Evolutionary conservation across 1,284 basidiomycete species (phyloP), one percentile per base, ranked within the genome.

Genomic region (Trichosporon coremiiforme): DNA sequence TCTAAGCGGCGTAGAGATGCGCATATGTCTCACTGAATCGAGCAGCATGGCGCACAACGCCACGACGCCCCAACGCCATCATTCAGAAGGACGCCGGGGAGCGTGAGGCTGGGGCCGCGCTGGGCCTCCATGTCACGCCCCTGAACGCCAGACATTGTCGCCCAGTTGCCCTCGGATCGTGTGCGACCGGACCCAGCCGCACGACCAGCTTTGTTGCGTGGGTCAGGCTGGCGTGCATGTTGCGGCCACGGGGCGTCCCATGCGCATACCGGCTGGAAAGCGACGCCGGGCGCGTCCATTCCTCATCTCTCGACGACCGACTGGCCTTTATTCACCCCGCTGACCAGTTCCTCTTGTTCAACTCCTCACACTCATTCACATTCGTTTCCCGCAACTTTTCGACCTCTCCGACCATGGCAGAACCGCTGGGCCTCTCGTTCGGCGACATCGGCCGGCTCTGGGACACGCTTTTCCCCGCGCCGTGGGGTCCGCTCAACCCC

Each of bases 371-470:
- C 47, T 53, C 47, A 9, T 22, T 53, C 20, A 53, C 47, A 53
- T 53, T 22, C 47, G 20, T 53, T 22, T 53, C 22, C 47, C 20
- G 47, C 47, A 22, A n/a, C 45, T 57, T 31, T 22, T 25, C 25
- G 25, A 55, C 13, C 25, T 31, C 5, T 33, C 31, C 22, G 53
- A 55, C 25, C 17, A 60, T 60, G 57, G 31, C 17, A n/a, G 57
- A 60, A 60, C 57, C 57, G 17, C 57, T 60, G 31, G 7, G 20
- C 29, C 57, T 60, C 1, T 33, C 57, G 29, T 31, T 60, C 57
- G 57, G 57, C 57, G 57, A 33, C 31, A 2, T 60, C 15, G 13
- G 57, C 57, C 57, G 57, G 57, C 57, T 60, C 29, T 60, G 29
- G 29, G 31, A 60, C 31, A n/a, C 57, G 8, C 8, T 60, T 15